These are phyloP conservation scores for Kernera saxatilis DNA, from an alignment of 345 rosid genomes.

Conservation along the genomic window DNA sequence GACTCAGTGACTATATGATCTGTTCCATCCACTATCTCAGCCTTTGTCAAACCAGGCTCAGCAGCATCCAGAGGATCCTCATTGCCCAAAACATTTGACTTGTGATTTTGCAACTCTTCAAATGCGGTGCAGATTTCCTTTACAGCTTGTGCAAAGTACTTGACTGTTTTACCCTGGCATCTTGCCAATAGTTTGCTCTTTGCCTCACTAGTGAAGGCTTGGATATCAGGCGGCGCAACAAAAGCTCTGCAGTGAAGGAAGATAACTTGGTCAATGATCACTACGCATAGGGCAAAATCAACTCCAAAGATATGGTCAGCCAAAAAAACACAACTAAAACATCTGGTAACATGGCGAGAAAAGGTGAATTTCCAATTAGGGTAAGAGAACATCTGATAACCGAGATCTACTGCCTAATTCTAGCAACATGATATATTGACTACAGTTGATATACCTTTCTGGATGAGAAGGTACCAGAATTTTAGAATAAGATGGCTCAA, in stretches of 20 bases:
- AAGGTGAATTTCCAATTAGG: not conserved
- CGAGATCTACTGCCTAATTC: not conserved
- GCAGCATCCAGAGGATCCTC: conserved; percentile 39
- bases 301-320: conserved; percentile 5
- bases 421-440: not conserved
- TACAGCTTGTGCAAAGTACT: conserved; percentile 74
- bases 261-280: conserved; percentile 2
- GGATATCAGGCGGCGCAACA: conserved; percentile 83
- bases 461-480: conserved; percentile 1
- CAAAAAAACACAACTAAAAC: not conserved
- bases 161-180: conserved; percentile 69
- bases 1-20: conserved; percentile 30
- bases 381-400: not conserved
- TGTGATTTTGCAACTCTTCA: conserved; percentile 55
- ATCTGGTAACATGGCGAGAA: not conserved
- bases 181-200: conserved; percentile 65
- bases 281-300: not conserved
- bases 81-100: conserved; percentile 38
- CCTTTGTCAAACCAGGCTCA: conserved; percentile 40
- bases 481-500: not conserved
- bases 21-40: conserved; percentile 31
- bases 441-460: not conserved
- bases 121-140: conserved; percentile 73
- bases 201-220: conserved; percentile 74
- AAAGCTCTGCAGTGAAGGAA: conserved; percentile 58